Base-by-base conservation (phyloP, 306 rosid genomes). In the Cucurbita argyrosperma region DNA sequence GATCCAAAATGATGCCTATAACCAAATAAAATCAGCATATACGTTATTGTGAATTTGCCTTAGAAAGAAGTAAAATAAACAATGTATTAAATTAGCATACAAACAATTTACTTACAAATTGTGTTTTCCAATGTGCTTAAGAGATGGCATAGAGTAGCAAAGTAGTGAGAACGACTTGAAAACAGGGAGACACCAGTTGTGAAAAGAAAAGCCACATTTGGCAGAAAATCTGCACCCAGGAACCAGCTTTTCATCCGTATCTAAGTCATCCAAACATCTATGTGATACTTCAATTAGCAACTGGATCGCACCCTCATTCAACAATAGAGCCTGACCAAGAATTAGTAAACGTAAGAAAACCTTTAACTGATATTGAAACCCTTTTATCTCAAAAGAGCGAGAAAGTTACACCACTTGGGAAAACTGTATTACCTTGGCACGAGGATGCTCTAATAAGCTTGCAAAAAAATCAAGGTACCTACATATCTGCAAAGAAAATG, bases 381-480 rank as follows among this genome's bases (percentile, higher is more conserved):
- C 56, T 55, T 38, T 14, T 39, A 14, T 23, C 45, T 39, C 47
- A 39, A 18, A 11, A 60, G 38, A 65, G 72, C 74, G 37, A 62
- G 52, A 81, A 69, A 67, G 76, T 69, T 60, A 61, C 37, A 72
- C 58, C 30, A 57, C 43, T 72, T 6, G 55, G 53, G 47, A 75
- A 50, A 67, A 50, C 18, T 12, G 42, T 40, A 40, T 37, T 71
- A 94, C 99, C 99, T 94, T 88, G 83, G 88, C 90, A 77, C 76
- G 86, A 30, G 99, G 96, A 86, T 94, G 97, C 91, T 89, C 97
- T 83, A 85, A 80, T 77, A 94, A 82, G 80, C 91, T 85, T 55
- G 89, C 90, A 85, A 94, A 87, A 89, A 94, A 94, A 77, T 94
- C 97, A 76, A 94, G 89, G 77, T 86, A 95, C 83, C 90, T 89